These are phyloP conservation scores for Beta lomatogona DNA, from an alignment of 179 eudicot species.

Conservation along the genomic window DNA sequence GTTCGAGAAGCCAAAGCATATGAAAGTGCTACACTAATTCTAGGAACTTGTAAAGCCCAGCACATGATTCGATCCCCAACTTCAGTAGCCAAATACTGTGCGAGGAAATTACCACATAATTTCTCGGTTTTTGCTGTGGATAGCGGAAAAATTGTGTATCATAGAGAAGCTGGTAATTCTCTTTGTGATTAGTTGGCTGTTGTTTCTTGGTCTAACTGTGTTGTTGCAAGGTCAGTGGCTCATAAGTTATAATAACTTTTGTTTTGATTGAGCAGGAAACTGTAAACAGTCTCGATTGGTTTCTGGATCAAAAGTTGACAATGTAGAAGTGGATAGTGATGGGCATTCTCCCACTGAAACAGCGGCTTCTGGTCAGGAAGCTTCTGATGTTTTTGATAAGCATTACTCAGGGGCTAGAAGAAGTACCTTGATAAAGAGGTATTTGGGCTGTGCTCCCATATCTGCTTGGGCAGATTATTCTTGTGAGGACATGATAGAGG, in stretches of 20 bases:
- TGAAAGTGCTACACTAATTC: constrained; percentile 48
- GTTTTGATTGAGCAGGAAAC: constrained; percentile 32
- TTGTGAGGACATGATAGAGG: constrained; percentile 34
- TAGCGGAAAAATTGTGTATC: constrained; percentile 64
- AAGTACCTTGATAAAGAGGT: constrained; percentile 46
- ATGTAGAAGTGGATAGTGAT: constrained; percentile 20
- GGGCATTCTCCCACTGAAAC: constrained; percentile 17
- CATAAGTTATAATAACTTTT: constrained; percentile 4
- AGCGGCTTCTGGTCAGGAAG: constrained; percentile 20
- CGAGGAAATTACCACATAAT: constrained; percentile 51
- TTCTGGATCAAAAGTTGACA: constrained; percentile 22
- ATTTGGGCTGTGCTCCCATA: constrained; percentile 42
- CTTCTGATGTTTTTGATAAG: constrained; percentile 28
- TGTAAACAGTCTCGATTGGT: constrained; percentile 16
- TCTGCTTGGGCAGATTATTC: constrained; percentile 42
- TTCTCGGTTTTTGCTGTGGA: constrained; percentile 68
- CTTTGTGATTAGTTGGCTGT: constrained; percentile 1
- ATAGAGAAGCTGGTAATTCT: constrained; percentile 44
- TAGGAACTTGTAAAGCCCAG: constrained; percentile 45
- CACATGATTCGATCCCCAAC: constrained; percentile 56
- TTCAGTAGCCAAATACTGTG: constrained; percentile 83
- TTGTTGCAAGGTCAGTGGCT: constrained; percentile 8
- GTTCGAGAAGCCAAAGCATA: constrained; percentile 65
- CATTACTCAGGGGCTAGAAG: constrained; percentile 30
- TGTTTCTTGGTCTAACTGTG: constrained; percentile 6